Evolutionary conservation across 495 filamentous ascomycete species (phyloP), one percentile per base, ranked within the genome.

Genomic region (Penicillium dipodomyicola): DNA sequence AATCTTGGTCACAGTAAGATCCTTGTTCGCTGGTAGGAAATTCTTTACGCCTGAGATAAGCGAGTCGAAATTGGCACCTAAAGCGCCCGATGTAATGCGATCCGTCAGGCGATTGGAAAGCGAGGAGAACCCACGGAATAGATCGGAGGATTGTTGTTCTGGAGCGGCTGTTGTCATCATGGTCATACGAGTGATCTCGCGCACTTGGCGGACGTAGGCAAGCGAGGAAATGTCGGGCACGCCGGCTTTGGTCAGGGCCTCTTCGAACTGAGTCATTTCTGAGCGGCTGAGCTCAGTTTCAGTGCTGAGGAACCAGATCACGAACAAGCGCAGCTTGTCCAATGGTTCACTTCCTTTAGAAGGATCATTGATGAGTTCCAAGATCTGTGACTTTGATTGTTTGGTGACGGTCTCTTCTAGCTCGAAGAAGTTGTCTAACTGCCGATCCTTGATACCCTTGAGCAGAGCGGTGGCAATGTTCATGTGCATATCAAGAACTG

Each of bases 11-110:
- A 97, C 82, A 0, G 95, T 99, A 4, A 97, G 81, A 66, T 99
- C 95, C 63, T 92, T 89, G 73, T 99, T 94, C 11, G 84, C 91
- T 2, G 95, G 95, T 4, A 98, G 78, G 77, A 98, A 96, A 71
- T 97, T 97, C 77, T 97, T 97, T 74, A 99, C 93, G 35, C 95
- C 93, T n/a, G 91, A 92, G 59, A 99, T 92, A 29, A 99, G 84
- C 23, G 85, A 91, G 63, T 97, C 95, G 65, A 97, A 92, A 68
- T 96, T 96, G 50, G 92, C 86, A 27, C 89, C 87, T 6, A 96
- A 80, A 10, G 91, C 89, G 7, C 90, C 91, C 50, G 95, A 93
- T 62, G 94, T 93, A 67, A 98, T 87, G 23, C 92, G 88, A 70
- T 96, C 92, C 15, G 94, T 96, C 19, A 99, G 83, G 20, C 92